A percentile compares a stretch with the other conserved stretches of the same genome.
Conservation (phyloP, 2,329 filamentous ascomycete species). For the Phyllosticta citribraziliensis region DNA sequence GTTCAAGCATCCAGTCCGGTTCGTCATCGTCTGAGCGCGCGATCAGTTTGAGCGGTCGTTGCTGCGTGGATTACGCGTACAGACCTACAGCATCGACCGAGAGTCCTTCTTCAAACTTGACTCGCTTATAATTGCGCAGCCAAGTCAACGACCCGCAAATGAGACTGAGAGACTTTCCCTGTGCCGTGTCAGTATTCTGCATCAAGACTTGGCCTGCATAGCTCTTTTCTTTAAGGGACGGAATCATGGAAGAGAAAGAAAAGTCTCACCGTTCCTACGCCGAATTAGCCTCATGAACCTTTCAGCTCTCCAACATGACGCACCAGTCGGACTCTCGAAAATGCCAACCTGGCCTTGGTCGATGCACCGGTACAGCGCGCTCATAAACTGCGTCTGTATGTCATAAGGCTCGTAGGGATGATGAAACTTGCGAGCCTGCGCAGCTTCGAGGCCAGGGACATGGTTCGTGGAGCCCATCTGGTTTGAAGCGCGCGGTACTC, state of each 20-base stretch:
- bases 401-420: conserved; percentile 83
- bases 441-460: not conserved
- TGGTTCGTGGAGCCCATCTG: not conserved
- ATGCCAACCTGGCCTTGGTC: conserved; percentile 75
- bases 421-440: conserved; percentile 54
- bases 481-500: not conserved
- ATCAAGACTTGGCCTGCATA: not conserved
- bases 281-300: not conserved
- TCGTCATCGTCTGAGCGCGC: conserved; percentile 48
- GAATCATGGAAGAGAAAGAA: not conserved
- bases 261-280: conserved; percentile 32
- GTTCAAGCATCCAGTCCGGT: conserved; percentile 75
- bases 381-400: conserved; percentile 85
- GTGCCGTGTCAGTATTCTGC: not conserved
- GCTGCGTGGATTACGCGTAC: not conserved
- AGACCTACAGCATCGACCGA: conserved; percentile 33
- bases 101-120: conserved; percentile 45
- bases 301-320: conserved; percentile 16
- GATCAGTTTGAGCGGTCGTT: conserved; percentile 1
- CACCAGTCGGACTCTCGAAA: conserved; percentile 87
- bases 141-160: conserved; percentile 85
- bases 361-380: conserved; percentile 66
- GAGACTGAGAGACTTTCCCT: conserved; percentile 84
- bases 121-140: conserved; percentile 72
- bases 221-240: not conserved